Conservation (phyloP, 1,139 yeast species). For the Saccharomyces hybrid region DNA sequence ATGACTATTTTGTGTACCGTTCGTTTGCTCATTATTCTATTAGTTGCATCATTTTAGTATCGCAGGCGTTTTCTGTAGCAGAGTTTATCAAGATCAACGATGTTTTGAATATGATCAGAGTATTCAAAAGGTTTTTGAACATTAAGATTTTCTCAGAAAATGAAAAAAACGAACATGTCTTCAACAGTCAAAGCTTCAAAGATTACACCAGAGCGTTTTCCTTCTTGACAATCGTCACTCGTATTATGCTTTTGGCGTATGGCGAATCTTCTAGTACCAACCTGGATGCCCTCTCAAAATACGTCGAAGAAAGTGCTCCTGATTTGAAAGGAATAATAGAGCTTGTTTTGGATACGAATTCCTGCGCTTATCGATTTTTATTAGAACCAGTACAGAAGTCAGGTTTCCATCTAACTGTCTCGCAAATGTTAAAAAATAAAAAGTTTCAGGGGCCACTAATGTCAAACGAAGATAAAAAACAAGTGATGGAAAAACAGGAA, state of each 20-base stretch:
- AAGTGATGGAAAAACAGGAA: neutral
- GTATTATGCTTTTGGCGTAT: slow-evolving; percentile 14
- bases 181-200: slow-evolving; percentile 12
- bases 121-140: slow-evolving; percentile 14
- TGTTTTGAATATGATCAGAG: slow-evolving; percentile 11
- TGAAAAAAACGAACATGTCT: slow-evolving; percentile 8
- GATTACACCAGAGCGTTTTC: slow-evolving; percentile 15
- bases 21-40: slow-evolving; percentile 12
- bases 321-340: slow-evolving; percentile 13
- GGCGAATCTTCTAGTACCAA: slow-evolving; percentile 10
- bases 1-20: slow-evolving; percentile 15
- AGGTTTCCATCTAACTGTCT: slow-evolving; percentile 24
- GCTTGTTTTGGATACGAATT: slow-evolving; percentile 19
- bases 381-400: slow-evolving; percentile 22
- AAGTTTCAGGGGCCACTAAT: neutral
- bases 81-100: slow-evolving; percentile 12
- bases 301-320: slow-evolving; percentile 12
- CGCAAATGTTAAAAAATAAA: slow-evolving; percentile 17
- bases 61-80: slow-evolving; percentile 10
- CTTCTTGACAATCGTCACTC: slow-evolving; percentile 16
- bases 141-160: slow-evolving; percentile 9
- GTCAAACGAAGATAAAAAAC: neutral
- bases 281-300: slow-evolving; percentile 11
- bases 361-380: slow-evolving; percentile 18
- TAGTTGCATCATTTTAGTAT: slow-evolving; percentile 12